A percentile compares a stretch with the other conserved stretches of the same genome.
Conservation (phyloP, 768 basidiomycete species). For the Kwoniella bestiolae region DNA sequence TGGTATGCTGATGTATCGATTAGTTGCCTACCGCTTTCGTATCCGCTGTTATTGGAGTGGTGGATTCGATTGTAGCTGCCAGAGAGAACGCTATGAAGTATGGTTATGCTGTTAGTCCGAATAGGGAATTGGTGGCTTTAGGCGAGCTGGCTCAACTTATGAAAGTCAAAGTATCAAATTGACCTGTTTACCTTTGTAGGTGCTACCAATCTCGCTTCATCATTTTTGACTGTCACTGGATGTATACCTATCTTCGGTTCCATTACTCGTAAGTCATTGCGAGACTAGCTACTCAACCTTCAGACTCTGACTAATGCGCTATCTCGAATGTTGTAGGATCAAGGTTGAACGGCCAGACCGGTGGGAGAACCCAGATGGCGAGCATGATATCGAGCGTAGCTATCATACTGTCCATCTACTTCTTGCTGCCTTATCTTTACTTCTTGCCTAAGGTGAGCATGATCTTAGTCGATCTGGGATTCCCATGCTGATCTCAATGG, state of each 20-base stretch:
- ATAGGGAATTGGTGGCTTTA: slow-evolving; percentile 92
- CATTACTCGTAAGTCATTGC: slow-evolving; percentile 69
- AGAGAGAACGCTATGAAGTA: slow-evolving; percentile 87
- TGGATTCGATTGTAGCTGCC: slow-evolving; percentile 93
- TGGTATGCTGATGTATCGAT: background rate
- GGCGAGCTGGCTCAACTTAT: slow-evolving; percentile 59
- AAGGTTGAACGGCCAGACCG: slow-evolving; percentile 86
- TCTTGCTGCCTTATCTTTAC: slow-evolving; percentile 81
- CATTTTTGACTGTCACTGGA: slow-evolving; percentile 73
- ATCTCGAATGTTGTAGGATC: slow-evolving; percentile 58
- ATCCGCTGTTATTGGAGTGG: slow-evolving; percentile 83
- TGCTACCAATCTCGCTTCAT: slow-evolving; percentile 74
- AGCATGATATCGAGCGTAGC: slow-evolving; percentile 74
- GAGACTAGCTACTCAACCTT: background rate
- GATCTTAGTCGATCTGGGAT: slow-evolving; percentile 21
- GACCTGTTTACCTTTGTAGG: slow-evolving; percentile 52
- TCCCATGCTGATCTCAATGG: slow-evolving; percentile 1
- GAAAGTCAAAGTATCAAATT: background rate
- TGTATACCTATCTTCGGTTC: slow-evolving; percentile 91
- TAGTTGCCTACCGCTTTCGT: slow-evolving; percentile 62
- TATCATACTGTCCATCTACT: slow-evolving; percentile 83
- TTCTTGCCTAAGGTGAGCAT: slow-evolving; percentile 80
- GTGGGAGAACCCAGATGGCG: slow-evolving; percentile 81
- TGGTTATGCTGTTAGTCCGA: slow-evolving; percentile 86
- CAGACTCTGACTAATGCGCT: background rate